Conservation (phyloP, 2,329 filamentous ascomycete genomes). For the Pestalotiopsis sp. region DNA sequence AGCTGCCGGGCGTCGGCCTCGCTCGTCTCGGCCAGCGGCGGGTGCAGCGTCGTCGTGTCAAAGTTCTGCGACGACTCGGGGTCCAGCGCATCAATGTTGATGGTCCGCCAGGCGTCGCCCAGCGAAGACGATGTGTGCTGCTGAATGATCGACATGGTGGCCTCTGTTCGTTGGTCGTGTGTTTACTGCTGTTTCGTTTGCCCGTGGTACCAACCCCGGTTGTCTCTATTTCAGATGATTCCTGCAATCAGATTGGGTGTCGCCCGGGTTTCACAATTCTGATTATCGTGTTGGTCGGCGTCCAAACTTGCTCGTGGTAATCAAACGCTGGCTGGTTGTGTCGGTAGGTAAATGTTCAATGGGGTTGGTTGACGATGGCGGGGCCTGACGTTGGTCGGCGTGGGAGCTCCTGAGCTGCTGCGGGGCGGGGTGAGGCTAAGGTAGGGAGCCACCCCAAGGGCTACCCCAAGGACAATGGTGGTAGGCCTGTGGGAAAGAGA, state of each 20-base stretch:
- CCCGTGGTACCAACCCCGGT: background rate
- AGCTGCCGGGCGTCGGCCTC: conserved; percentile 79
- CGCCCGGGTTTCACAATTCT: background rate
- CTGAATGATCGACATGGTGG: conserved; percentile 66
- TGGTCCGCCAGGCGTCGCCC: conserved; percentile 76
- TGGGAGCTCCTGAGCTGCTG: conserved; percentile 9
- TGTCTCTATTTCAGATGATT: background rate
- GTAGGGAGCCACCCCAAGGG: background rate
- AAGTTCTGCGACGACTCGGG: conserved; percentile 92
- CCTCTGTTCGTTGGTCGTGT: background rate
- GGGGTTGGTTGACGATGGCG: background rate
- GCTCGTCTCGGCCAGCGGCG: conserved; percentile 71
- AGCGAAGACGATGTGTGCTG: conserved; percentile 63
- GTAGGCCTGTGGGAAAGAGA: background rate
- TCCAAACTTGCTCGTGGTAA: background rate
- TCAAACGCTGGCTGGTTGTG: background rate
- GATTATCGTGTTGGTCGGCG: background rate
- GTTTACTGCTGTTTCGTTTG: background rate
- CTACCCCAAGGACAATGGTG: background rate
- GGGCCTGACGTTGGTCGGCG: background rate
- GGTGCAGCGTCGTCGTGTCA: conserved; percentile 80
- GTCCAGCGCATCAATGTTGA: conserved; percentile 90
- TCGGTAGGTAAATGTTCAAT: background rate
- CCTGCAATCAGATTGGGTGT: background rate
- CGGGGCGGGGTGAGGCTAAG: conserved; percentile 2